A percentile compares a stretch with the other conserved stretches of the same genome.
phyloP scores from a whole-genome alignment of 108 stramenopile species.

The Skeletonema grethae region DNA sequence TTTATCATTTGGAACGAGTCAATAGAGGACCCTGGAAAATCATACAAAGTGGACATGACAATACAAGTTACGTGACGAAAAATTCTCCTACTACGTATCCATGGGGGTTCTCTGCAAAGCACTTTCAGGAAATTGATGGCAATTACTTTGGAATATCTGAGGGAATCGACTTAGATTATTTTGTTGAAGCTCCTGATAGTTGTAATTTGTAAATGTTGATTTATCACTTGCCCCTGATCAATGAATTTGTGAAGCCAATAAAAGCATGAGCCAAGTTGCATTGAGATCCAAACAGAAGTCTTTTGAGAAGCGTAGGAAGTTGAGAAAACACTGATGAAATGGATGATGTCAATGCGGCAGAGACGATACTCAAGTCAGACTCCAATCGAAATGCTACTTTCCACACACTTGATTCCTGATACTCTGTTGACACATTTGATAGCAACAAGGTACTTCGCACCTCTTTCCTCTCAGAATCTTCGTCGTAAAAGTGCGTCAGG shows the following conservation, averaged over 20 bases:
- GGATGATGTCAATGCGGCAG: not conserved
- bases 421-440: not conserved
- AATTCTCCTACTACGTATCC: constrained; percentile 38
- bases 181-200: constrained; percentile 9
- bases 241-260: not conserved
- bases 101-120: constrained; percentile 34
- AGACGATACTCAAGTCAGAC: not conserved
- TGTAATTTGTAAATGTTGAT: constrained; percentile 1
- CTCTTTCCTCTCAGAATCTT: not conserved
- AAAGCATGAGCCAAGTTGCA: not conserved
- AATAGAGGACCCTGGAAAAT: constrained; percentile 30
- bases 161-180: constrained; percentile 46
- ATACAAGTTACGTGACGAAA: constrained; percentile 29
- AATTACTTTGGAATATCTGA: constrained; percentile 12
- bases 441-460: not conserved
- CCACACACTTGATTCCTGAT: not conserved
- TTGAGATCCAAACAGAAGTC: not conserved
- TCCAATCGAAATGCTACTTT: not conserved
- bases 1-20: constrained; percentile 24
- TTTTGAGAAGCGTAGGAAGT: not conserved
- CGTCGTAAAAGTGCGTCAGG: not conserved
- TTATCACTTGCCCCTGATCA: not conserved
- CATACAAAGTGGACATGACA: constrained; percentile 20
- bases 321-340: not conserved
- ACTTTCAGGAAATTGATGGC: constrained; percentile 18